Evolutionary conservation across 345 rosid species (phyloP).

Genomic region (Pseudoturritis turrita): DNA sequence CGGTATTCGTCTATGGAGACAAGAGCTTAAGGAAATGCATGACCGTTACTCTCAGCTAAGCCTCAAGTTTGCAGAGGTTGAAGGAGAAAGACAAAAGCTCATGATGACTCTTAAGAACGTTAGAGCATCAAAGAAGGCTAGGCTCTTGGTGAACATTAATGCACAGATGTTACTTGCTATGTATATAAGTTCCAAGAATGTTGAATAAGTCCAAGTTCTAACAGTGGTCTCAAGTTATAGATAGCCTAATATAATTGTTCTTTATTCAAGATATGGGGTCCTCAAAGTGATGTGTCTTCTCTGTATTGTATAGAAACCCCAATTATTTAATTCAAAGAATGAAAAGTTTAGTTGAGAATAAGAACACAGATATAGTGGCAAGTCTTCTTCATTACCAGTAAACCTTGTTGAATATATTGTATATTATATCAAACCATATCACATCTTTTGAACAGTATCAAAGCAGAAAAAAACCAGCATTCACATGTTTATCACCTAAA

Average conservation of each 20-base stretch:
- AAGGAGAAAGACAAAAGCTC: slow-evolving; percentile 98
- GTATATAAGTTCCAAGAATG: slow-evolving; percentile 26
- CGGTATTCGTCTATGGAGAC: slow-evolving; percentile 61
- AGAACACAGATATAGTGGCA: neutral
- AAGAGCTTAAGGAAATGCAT: slow-evolving; percentile 91
- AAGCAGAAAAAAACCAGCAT: too few species aligned
- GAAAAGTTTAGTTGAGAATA: slow-evolving; percentile 1
- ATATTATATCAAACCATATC: too few species aligned
- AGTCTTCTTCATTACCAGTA: neutral
- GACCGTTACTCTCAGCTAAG: slow-evolving; percentile 90
- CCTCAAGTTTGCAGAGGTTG: slow-evolving; percentile 96
- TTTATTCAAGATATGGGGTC: neutral
- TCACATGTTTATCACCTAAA: too few species aligned
- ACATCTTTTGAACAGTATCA: too few species aligned
- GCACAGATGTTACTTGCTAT: slow-evolving; percentile 30
- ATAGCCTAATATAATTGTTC: slow-evolving; percentile 16
- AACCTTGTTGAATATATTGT: too few species aligned
- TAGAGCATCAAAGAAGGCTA: slow-evolving; percentile 59
- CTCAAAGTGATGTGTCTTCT: neutral
- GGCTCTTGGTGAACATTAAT: slow-evolving; percentile 42
- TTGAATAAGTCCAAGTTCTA: slow-evolving; percentile 9
- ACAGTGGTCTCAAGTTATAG: slow-evolving; percentile 13
- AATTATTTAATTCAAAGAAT: slow-evolving; percentile 18
- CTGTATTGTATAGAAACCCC: slow-evolving; percentile 23
- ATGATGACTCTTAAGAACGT: slow-evolving; percentile 91